These are phyloP conservation scores for Wickerhamiella allomyrinae DNA, from an alignment of 805 yeast species.

Conservation along the genomic window DNA sequence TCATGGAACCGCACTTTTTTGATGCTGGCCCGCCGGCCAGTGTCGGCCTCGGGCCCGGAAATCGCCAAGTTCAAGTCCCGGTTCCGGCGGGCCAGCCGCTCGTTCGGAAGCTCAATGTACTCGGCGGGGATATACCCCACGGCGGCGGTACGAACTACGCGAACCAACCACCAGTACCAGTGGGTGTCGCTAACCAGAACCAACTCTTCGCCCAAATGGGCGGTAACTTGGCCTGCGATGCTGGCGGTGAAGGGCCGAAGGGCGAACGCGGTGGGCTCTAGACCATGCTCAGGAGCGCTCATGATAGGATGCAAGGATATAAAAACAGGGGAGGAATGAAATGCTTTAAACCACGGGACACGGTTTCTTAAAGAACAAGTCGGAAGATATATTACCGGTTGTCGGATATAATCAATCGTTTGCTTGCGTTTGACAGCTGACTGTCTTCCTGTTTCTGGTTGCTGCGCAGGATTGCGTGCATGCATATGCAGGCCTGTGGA, in stretches of 20 bases:
- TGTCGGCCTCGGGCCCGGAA: background rate
- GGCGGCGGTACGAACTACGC: constrained; percentile 40
- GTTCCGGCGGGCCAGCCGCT: constrained; percentile 79
- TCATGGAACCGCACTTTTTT: background rate
- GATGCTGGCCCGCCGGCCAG: background rate
- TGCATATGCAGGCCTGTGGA: background rate
- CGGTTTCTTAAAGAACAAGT: too few relatives aligned
- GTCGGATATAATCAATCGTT: too few relatives aligned
- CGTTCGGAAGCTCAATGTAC: constrained; percentile 79
- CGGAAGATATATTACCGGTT: too few relatives aligned
- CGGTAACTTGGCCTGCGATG: constrained; percentile 79
- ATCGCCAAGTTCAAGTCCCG: constrained; percentile 55
- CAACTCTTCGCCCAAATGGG: constrained; percentile 71
- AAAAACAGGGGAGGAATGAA: too few relatives aligned
- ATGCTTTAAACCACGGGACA: too few relatives aligned
- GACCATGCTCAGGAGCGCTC: background rate
- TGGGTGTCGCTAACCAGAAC: constrained; percentile 74
- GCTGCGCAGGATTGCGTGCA: background rate
- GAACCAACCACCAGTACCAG: constrained; percentile 92
- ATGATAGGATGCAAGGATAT: background rate
- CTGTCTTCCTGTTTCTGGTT: background rate
- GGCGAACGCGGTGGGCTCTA: constrained; percentile 44
- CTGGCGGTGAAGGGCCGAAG: constrained; percentile 81
- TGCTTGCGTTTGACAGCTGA: background rate
- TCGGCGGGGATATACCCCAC: constrained; percentile 97